These are phyloP conservation scores for Termitomyces sp. DNA, from an alignment of 768 basidiomycete genomes.

Conservation along the genomic window DNA sequence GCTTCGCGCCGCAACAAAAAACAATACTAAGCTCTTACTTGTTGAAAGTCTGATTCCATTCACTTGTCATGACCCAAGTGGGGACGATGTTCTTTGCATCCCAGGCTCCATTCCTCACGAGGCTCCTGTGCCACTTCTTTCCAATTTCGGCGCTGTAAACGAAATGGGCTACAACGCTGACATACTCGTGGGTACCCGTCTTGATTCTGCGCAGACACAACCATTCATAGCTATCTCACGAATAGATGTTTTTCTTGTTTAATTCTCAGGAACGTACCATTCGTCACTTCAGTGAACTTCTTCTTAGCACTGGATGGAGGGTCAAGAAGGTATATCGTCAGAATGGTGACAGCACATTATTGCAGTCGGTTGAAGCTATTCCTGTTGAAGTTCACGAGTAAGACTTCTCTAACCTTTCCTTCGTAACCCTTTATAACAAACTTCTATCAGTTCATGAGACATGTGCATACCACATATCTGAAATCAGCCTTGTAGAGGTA, in stretches of 20 bases:
- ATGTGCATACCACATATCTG: no score
- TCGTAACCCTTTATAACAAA: no score
- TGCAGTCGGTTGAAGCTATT: background rate
- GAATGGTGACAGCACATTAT: background rate
- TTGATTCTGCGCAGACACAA: background rate
- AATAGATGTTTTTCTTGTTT: conserved; percentile 33
- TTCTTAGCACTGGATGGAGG: background rate
- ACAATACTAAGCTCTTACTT: conserved; percentile 1
- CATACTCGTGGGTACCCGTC: conserved; percentile 22
- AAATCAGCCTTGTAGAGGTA: no score
- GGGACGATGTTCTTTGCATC: conserved; percentile 8
- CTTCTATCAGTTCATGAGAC: no score
- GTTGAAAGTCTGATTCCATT: conserved; percentile 3
- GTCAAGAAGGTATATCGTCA: background rate
- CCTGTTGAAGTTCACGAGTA: background rate
- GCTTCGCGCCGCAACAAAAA: background rate
- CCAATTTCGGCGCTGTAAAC: conserved; percentile 32
- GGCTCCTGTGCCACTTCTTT: conserved; percentile 25
- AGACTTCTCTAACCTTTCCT: no score
- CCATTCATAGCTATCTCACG: background rate
- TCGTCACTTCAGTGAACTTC: conserved; percentile 18
- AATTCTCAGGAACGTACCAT: conserved; percentile 35
- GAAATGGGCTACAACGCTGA: conserved; percentile 31
- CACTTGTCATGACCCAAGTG: conserved; percentile 3
- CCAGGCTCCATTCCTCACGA: conserved; percentile 16